A percentile compares a stretch with the other conserved stretches of the same genome.
Evolutionary conservation across 805 yeast species (phyloP).

Genomic region (Candida coquimbonensis): DNA sequence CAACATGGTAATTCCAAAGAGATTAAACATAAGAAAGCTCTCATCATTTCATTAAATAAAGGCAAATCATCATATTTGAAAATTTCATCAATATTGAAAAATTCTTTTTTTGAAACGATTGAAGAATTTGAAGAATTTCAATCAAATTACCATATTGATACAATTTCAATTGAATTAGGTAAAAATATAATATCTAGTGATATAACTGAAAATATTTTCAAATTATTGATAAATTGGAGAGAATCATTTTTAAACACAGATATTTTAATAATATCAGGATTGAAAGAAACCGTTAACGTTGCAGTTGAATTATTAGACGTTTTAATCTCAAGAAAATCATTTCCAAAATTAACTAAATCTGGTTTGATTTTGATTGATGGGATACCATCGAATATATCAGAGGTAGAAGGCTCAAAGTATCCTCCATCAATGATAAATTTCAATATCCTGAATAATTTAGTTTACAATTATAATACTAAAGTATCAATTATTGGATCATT

Average conservation of each 20-base stretch:
- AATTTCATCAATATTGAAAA: neutral
- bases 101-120: neutral
- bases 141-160: neutral
- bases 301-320: constrained; percentile 39
- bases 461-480: constrained; percentile 32
- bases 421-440: no score
- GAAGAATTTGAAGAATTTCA: neutral
- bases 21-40: neutral
- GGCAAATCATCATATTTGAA: neutral
- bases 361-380: constrained; percentile 23
- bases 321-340: constrained; percentile 28
- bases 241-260: constrained; percentile 40
- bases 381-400: no score
- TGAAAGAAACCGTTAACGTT: constrained; percentile 49
- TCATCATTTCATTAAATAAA: neutral
- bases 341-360: constrained; percentile 17
- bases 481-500: constrained; percentile 44
- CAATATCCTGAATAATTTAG: constrained; percentile 2
- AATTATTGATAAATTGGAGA: constrained; percentile 42
- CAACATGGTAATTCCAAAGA: neutral
- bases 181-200: constrained; percentile 14
- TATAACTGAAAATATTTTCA: constrained; percentile 36
- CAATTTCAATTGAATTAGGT: constrained; percentile 30
- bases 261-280: constrained; percentile 41
- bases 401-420: no score